phyloP scores from a whole-genome alignment of 495 filamentous ascomycete species.

The Penicillium atrosanguineum region DNA sequence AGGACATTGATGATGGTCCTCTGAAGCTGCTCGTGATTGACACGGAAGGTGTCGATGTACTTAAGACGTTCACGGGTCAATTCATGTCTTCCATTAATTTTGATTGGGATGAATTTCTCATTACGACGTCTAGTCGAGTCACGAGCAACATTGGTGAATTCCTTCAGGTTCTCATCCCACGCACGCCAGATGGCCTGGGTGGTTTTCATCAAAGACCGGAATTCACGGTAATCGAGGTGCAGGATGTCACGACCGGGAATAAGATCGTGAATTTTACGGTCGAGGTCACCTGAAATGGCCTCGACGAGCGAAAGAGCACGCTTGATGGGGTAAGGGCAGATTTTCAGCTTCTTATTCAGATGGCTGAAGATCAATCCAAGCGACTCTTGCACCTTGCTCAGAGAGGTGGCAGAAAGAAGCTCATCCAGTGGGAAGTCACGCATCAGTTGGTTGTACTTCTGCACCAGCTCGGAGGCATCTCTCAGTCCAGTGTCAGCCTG shows the following conservation, averaged over 20 bases:
- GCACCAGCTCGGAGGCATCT: constrained; percentile 89
- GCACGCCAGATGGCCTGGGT: constrained; percentile 81
- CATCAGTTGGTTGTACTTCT: constrained; percentile 98
- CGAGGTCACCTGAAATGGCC: constrained; percentile 93
- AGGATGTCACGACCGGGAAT: constrained; percentile 84
- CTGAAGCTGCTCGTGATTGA: constrained; percentile 96
- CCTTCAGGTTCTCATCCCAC: constrained; percentile 95
- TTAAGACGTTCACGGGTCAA: constrained; percentile 85
- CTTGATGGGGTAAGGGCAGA: constrained; percentile 89
- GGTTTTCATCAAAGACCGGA: constrained; percentile 76
- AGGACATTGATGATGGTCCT: constrained; percentile 93
- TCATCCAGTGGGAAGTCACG: constrained; percentile 96
- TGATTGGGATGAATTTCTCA: constrained; percentile 98
- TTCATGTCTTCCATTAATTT: constrained; percentile 78
- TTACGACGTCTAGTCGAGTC: constrained; percentile 87
- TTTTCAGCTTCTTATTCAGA: constrained; percentile 93
- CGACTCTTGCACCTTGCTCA: constrained; percentile 87
- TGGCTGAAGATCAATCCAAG: constrained; percentile 85
- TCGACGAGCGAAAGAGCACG: constrained; percentile 92
- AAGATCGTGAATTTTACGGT: constrained; percentile 77
- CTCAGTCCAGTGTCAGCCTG: constrained; percentile 90
- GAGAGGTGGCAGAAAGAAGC: constrained; percentile 82
- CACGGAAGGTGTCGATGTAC: constrained; percentile 90
- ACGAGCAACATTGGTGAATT: constrained; percentile 94
- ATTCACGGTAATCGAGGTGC: constrained; percentile 88